Conservation (phyloP, 805 yeast species). For the Suhomyces faveliae region DNA sequence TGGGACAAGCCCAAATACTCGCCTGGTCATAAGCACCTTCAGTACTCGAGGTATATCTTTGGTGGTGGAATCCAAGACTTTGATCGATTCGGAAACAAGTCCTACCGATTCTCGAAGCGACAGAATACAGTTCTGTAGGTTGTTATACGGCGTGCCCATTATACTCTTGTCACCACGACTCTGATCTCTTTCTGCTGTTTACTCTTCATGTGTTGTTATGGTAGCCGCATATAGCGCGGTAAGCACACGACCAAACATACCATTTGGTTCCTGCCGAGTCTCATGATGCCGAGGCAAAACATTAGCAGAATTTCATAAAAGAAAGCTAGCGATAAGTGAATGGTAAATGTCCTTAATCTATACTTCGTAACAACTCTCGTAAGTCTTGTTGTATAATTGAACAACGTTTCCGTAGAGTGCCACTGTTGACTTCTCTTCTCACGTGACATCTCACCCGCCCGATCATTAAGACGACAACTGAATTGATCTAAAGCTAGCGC, state of each 20-base stretch:
- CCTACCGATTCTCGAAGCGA: conserved; percentile 34
- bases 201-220: background rate
- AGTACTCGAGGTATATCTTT: conserved; percentile 41
- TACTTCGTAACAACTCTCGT: too few species aligned
- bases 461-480: background rate
- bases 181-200: background rate
- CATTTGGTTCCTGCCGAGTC: too few species aligned
- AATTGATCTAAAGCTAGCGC: conserved; percentile 17
- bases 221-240: background rate
- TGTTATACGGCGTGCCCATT: conserved; percentile 6
- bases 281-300: too few species aligned
- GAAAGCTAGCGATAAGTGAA: too few species aligned
- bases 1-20: conserved; percentile 52
- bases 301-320: too few species aligned
- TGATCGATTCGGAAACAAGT: conserved; percentile 32
- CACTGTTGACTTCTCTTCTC: too few species aligned
- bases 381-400: too few species aligned
- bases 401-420: too few species aligned
- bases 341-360: too few species aligned
- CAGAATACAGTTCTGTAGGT: conserved; percentile 25
- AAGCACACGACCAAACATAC: background rate
- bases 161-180: background rate
- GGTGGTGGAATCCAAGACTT: conserved; percentile 33
- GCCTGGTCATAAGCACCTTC: conserved; percentile 41
- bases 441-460: background rate